Evolutionary conservation across 495 filamentous ascomycete species (phyloP).

Genomic region (Aspergillus taichungensis): DNA sequence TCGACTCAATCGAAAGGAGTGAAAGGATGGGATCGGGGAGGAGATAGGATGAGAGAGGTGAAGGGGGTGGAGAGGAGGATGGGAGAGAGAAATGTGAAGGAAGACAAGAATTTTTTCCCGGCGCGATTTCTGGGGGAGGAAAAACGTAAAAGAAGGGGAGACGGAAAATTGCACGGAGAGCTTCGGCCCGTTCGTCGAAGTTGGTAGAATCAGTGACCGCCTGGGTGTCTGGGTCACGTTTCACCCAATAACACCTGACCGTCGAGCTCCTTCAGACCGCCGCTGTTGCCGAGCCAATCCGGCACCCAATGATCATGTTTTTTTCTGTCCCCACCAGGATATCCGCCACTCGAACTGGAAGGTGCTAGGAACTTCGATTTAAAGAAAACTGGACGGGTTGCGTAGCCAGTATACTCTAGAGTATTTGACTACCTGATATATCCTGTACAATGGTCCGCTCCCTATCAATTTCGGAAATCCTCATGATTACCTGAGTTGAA

Average conservation of each 20-base stretch:
- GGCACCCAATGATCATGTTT: constrained; percentile 1
- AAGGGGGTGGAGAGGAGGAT: constrained; percentile 21
- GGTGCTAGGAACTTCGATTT: neutral
- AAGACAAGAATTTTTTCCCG: constrained; percentile 15
- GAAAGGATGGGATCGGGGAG: constrained; percentile 23
- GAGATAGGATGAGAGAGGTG: constrained; percentile 15
- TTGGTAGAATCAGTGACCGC: constrained; percentile 28
- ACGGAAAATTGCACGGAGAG: constrained; percentile 42
- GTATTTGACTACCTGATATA: too few relatives aligned
- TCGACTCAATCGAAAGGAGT: constrained; percentile 35
- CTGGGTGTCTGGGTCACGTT: neutral
- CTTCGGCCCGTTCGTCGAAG: constrained; percentile 33
- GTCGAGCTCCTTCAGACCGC: constrained; percentile 8
- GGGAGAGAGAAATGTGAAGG: constrained; percentile 21
- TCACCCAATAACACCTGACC: constrained; percentile 1
- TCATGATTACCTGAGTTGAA: too few relatives aligned
- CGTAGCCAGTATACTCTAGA: too few relatives aligned
- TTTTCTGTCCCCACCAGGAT: too few relatives aligned
- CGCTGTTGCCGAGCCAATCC: constrained; percentile 17
- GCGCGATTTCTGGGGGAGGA: constrained; percentile 9
- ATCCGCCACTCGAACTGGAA: neutral
- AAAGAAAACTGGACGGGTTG: too few relatives aligned
- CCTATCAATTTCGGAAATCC: too few relatives aligned
- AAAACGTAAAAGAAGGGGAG: constrained; percentile 19
- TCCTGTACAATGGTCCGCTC: too few relatives aligned